Evolutionary conservation across 2,329 filamentous ascomycete species (phyloP), one percentile per base, ranked within the genome.

Genomic region (Malbranchea zuffiana): DNA sequence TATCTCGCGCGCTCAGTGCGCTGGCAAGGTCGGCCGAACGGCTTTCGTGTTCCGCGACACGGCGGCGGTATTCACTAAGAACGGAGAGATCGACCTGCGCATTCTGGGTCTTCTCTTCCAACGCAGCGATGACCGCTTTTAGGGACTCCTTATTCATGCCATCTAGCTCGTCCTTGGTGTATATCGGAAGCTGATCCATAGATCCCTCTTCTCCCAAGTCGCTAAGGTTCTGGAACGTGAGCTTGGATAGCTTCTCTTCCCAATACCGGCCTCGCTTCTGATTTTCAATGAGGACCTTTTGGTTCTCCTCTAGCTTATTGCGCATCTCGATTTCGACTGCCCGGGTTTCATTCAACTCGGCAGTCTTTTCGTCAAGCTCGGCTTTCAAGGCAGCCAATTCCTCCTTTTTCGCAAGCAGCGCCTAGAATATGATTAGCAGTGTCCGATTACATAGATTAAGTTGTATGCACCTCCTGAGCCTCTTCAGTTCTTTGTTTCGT

Each of bases 251-350:
- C 65, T 96, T 95, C 42, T 94, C 84, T 37, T 86, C 69, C 86
- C 87, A 96, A 64, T 94, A 84, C 24, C 71, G 72, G 26, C 82
- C 71, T 42, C 82, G 78, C 61, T 83, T 87, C 57, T 92, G 78
- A 59, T 92, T 94, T 53, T 96, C 88, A 0, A 66, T 61, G 10
- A 96, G 71, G 6, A 80, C 75, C 63, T 98, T 98, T 47, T 94
- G 82, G 57, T 88, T 90, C 55, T 96, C 88, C 54, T 96, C 90
- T 1, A 98, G 78, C 64, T 93, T 93, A 62, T 96, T 96, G 45
- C 83, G 82, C 86, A 96, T 95, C 61, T 98, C 90, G 43, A 98
- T 95, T 59, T 98, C 90, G 3, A 80, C 68, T 0, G 85, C 87
- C 6, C 88, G 76, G 0, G 82, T 93, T 53, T 85, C 81, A 53